phyloP scores from a whole-genome alignment of 2,329 filamentous ascomycete species.

The Hypoxylon sp. region DNA sequence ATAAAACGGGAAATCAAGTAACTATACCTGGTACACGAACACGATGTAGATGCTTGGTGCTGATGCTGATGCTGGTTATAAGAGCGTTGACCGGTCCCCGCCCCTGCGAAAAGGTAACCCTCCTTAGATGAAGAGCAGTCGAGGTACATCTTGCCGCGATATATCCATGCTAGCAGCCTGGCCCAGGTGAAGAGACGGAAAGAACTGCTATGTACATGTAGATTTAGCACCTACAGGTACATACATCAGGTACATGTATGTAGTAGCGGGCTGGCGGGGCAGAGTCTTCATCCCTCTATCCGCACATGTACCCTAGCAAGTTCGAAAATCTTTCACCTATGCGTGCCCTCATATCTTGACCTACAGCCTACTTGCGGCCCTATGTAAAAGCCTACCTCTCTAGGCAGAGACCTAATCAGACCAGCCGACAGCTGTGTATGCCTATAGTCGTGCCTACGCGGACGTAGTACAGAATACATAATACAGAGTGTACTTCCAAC shows the following conservation, averaged over 20 bases:
- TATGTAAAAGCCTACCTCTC: too few species aligned
- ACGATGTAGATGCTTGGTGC: neutral
- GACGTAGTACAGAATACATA: neutral
- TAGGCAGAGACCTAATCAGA: too few species aligned
- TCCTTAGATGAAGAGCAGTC: neutral
- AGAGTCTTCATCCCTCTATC: too few species aligned
- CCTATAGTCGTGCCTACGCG: constrained; percentile 25
- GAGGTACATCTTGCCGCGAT: constrained; percentile 13
- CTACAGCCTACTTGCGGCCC: too few species aligned
- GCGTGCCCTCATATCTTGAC: too few species aligned
- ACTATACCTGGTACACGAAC: too few species aligned
- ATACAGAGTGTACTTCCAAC: too few species aligned
- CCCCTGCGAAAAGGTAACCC: neutral
- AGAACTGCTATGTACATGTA: neutral
- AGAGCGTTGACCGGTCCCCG: neutral
- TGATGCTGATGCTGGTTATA: neutral
- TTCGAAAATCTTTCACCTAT: constrained; percentile 29
- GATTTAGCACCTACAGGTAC: too few species aligned
- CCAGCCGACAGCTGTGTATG: too few species aligned
- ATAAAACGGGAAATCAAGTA: neutral
- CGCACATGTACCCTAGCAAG: too few species aligned
- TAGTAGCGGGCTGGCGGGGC: too few species aligned
- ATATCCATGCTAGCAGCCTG: neutral
- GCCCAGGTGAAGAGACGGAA: constrained; percentile 23
- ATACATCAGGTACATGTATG: too few species aligned